Base-by-base conservation (phyloP, 1,284 basidiomycete genomes). In the Leccinum fallax region DNA sequence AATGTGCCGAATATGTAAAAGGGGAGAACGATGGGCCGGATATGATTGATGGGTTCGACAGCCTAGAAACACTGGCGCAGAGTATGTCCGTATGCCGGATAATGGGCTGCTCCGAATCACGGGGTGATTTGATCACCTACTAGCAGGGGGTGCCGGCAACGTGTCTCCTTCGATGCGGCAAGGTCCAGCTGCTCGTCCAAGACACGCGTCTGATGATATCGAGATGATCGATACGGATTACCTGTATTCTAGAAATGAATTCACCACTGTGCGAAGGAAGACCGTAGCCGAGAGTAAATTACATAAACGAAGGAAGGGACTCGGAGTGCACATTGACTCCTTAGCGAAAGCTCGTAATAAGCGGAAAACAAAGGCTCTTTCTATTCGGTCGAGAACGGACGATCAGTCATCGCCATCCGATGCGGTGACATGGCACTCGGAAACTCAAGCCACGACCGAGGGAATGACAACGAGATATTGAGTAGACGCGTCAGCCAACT, bases 151-250 rank as follows among this genome's bases (percentile, higher is more conserved):
- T 46, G 3, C 58, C 34, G 11, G 38, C 15, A 55, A 53, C 49
- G 60, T 61, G 60, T 15, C 5, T 26, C 28, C 58, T 30, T 63
- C 54, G 61, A 32, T 51, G 30, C 38, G 52, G 53, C 11, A 54
- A 49, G 16, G 36, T 34, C 19, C 28, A 63, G 24, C 13, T 21
- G 24, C 38, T n/a, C 19, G 34, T 61, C 58, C 58, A 51, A 36
- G 58, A 58, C 19, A 40, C 19, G n/a, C 60, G 43, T 19, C 5
- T 40, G 34, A 43, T 19, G n/a, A 13, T n/a, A 59, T 66, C 66
- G 64, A 26, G 55, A 58, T 54, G 32, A 66, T 66, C 67, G 65
- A 66, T 66, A 69, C 24, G 51, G 55, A 56, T 43, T 51, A 49
- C 5, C 49, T 40, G 15, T 40, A 40, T 46, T 67, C 65, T 58